Evolutionary conservation across 2,329 filamentous ascomycete genomes (phyloP).

Genomic region (Sporothrix humicola): DNA sequence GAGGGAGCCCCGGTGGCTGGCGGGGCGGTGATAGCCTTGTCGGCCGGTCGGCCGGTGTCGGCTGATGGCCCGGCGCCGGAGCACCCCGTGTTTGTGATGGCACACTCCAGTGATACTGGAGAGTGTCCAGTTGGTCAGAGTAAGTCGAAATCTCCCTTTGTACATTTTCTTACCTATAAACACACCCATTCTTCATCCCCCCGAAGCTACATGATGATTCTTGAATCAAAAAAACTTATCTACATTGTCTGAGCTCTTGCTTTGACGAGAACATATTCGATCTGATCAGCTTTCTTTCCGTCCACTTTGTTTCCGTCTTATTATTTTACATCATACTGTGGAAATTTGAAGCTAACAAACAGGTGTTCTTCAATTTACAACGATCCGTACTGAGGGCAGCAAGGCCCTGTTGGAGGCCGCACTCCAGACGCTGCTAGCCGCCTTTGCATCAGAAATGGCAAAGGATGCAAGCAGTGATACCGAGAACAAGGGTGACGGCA

Average conservation of each 20-base stretch:
- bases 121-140: slow-evolving; percentile 89
- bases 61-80: slow-evolving; percentile 48
- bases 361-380: slow-evolving; percentile 52
- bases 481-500: slow-evolving; percentile 39
- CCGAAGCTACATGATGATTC: slow-evolving; percentile 74
- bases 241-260: slow-evolving; percentile 95
- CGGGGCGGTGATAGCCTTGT: slow-evolving; percentile 72
- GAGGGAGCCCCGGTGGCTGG: slow-evolving; percentile 80
- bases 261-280: slow-evolving; percentile 73
- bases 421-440: slow-evolving; percentile 49
- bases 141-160: slow-evolving; percentile 62
- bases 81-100: slow-evolving; percentile 63
- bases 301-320: slow-evolving; percentile 15
- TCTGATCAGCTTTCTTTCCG: slow-evolving; percentile 40
- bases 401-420: slow-evolving; percentile 49
- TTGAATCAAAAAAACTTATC: slow-evolving; percentile 93
- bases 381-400: slow-evolving; percentile 47
- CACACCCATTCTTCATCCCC: slow-evolving; percentile 29
- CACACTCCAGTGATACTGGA: slow-evolving; percentile 88
- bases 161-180: not conserved
- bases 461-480: slow-evolving; percentile 43
- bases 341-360: slow-evolving; percentile 42
- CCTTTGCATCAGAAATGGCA: slow-evolving; percentile 16
- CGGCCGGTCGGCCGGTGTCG: slow-evolving; percentile 61
- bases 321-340: not conserved